phyloP scores from a whole-genome alignment of 345 rosid species.

The Bruguiera parviflora region DNA sequence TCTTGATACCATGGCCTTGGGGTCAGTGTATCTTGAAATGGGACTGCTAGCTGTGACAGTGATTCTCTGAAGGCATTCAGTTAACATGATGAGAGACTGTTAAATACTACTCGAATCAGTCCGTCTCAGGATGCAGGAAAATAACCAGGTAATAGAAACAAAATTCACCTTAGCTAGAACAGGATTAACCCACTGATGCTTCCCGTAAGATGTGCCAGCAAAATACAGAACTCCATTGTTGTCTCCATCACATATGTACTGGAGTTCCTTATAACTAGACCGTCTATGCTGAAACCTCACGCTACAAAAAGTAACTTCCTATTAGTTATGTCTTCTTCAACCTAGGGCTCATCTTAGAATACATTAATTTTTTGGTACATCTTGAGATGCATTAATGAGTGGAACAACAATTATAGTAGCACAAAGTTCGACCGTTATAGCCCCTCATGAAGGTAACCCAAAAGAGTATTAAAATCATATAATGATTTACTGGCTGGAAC shows the following conservation, averaged over 20 bases:
- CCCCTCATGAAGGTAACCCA: not conserved
- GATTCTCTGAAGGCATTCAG: constrained; percentile 54
- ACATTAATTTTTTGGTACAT: too few species aligned
- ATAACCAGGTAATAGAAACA: not conserved
- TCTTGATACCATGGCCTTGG: constrained; percentile 81
- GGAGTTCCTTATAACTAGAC: constrained; percentile 94
- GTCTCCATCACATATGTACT: constrained; percentile 95
- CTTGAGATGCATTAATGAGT: not conserved
- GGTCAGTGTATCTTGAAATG: constrained; percentile 77
- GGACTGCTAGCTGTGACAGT: constrained; percentile 77
- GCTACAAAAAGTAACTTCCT: constrained; percentile 23
- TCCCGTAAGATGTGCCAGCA: constrained; percentile 84
- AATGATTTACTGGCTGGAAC: not conserved
- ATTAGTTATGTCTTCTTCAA: constrained; percentile 4
- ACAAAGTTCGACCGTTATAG: not conserved
- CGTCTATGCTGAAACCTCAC: constrained; percentile 70
- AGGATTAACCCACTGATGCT: constrained; percentile 98
- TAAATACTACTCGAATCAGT: not conserved
- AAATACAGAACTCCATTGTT: constrained; percentile 88
- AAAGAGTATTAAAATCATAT: too few species aligned
- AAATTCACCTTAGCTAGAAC: constrained; percentile 70
- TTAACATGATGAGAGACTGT: constrained; percentile 7
- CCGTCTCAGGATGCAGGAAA: not conserved
- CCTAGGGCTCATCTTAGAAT: not conserved
- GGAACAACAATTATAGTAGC: not conserved